Base-by-base conservation (phyloP, 768 basidiomycete genomes). In the Lactarius sp. region DNA sequence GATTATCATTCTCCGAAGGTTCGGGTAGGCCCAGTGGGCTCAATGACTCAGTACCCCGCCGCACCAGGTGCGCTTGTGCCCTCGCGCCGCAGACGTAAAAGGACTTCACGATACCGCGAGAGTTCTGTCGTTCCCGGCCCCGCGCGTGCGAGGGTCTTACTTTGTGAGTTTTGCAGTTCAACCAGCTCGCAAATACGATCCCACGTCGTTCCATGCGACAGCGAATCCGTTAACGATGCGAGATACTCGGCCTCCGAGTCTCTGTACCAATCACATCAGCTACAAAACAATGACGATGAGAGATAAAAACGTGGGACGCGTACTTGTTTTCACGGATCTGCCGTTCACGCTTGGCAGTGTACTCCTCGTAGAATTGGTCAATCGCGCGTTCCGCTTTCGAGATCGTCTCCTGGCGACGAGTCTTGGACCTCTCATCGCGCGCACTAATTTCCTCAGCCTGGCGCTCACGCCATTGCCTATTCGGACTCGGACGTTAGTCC, bases 301-400 rank as follows among this genome's bases (percentile, higher is more conserved):
- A 41, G 12, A 20, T n/a, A 12, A 52, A 16, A 37, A 42, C 1
- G 79, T 85, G 69, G 12, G 27, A 50, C 6, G 80, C 86, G 69
- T 65, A 97, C 96, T 99, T 98, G 83, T 98, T 99, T 74, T 95
- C 88, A 52, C 89, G 81, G 69, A 99, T 97, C 68, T 86, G 86
- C 73, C 84, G 83, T 77, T 94, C 92, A 77, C 95, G 96, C 80
- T 92, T 90, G 63, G 80, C 80, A 41, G 91, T 83, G 72, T 98
- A 94, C 56, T 88, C 83, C 71, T 91, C 89, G 71, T 95, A 95
- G 73, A 94, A 95, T 67, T 89, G 85, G 75, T 95, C 93, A 66
- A 96, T 94, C 47, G 88, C 79, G 66, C 84, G 82, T 71, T 94
- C 92, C 20, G 95, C 95, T 72, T 85, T 90, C 52, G 81, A 79